phyloP scores from a whole-genome alignment of 441 rosid genomes.

The Gossypium trilobum region DNA sequence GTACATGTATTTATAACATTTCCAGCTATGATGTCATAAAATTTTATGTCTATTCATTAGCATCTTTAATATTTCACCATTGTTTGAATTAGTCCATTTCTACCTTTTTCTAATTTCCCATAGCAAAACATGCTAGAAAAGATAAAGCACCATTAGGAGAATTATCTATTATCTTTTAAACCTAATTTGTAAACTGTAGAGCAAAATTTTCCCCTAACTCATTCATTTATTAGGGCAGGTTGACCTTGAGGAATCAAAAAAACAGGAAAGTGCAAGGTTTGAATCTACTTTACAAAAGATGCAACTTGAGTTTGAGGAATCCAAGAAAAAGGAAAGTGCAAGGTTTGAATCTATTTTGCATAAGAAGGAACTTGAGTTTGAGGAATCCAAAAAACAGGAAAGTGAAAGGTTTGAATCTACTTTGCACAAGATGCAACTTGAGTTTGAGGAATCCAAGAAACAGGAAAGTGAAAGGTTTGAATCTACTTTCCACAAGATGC shows the following conservation, averaged over 20 bases:
- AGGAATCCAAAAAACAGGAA: not conserved
- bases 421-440: conserved; percentile 31
- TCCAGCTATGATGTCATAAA: not conserved
- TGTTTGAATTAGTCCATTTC: conserved; percentile 2
- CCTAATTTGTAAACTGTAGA: not conserved
- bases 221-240: conserved; percentile 32
- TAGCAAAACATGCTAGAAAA: not conserved
- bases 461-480: not conserved
- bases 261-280: not conserved
- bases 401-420: not conserved
- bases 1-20: not conserved
- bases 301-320: conserved; percentile 45
- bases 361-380: conserved; percentile 42
- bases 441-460: conserved; percentile 57
- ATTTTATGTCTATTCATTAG: not conserved
- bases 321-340: conserved; percentile 61
- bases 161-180: not conserved
- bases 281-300: not conserved
- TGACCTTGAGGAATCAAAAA: conserved; percentile 29
- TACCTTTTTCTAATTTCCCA: not conserved
- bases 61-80: not conserved
- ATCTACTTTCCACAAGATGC: conserved; percentile 8
- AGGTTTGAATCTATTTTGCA: conserved; percentile 60
- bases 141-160: not conserved
- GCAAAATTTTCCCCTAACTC: conserved; percentile 7